A percentile compares a stretch with the other conserved stretches of the same genome.
These are phyloP conservation scores for Backusella macrospora DNA, from an alignment of 192 early-diverging fungal genomes.

Conservation along the genomic window DNA sequence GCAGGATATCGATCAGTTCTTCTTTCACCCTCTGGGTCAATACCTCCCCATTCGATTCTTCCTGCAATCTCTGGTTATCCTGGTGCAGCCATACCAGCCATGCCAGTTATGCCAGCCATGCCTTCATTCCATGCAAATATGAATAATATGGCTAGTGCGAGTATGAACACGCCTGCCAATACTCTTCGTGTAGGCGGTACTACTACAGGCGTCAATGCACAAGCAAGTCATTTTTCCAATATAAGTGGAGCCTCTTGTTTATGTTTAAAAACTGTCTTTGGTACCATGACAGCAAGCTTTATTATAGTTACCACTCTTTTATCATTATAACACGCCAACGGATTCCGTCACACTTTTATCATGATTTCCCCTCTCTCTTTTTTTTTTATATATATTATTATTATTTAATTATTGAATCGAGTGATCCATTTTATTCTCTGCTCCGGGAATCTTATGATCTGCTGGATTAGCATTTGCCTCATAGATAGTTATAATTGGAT, in stretches of 20 bases:
- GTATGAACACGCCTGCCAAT: background rate
- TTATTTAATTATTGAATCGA: constrained; percentile 44
- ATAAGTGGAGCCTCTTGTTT: background rate
- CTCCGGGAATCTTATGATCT: constrained; percentile 67
- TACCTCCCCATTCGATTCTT: background rate
- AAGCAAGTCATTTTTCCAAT: background rate
- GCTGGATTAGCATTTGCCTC: constrained; percentile 73
- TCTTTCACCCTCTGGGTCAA: background rate
- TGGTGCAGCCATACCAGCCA: background rate
- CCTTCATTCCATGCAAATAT: background rate
- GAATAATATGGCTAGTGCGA: background rate
- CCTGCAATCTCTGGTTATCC: background rate
- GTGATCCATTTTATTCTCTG: constrained; percentile 49
- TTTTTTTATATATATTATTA: background rate
- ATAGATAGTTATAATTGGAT: constrained; percentile 68
- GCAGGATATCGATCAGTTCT: background rate
- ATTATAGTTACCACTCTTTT: background rate
- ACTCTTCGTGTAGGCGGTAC: background rate
- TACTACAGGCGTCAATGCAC: background rate
- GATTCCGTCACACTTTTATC: too few relatives aligned
- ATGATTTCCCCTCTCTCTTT: background rate
- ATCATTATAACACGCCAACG: background rate
- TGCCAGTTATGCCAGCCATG: too few relatives aligned
- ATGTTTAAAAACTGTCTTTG: background rate
- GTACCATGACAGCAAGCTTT: background rate